Evolutionary conservation across 495 filamentous ascomycete genomes (phyloP).

Genomic region (Lophium mytilinum): DNA sequence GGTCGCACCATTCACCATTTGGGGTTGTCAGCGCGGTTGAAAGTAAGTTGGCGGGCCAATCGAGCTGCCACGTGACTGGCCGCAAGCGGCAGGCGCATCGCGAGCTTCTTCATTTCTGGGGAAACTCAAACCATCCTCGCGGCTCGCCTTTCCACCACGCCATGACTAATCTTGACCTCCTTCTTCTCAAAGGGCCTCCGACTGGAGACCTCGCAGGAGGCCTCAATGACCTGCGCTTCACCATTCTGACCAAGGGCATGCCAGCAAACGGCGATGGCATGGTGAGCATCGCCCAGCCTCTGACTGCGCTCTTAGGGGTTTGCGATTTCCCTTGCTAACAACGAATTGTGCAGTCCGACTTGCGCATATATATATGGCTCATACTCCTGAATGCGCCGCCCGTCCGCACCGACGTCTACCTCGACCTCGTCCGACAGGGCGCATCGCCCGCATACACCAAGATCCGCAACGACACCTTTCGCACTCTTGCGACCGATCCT

Average conservation of each 20-base stretch:
- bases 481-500: conserved; percentile 89
- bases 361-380: conserved; percentile 92
- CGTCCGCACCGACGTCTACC: conserved; percentile 75
- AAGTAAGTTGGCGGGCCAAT: too few species aligned
- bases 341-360: conserved; percentile 58
- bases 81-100: not conserved
- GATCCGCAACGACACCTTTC: conserved; percentile 96
- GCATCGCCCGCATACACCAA: conserved; percentile 92
- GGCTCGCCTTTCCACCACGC: not conserved
- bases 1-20: too few species aligned
- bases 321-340: conserved; percentile 5
- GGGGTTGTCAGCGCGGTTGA: too few species aligned
- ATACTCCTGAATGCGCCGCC: conserved; percentile 81
- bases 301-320: not conserved
- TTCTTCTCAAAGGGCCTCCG: conserved; percentile 59
- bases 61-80: not conserved
- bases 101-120: not conserved
- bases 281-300: conserved; percentile 43
- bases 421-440: conserved; percentile 82
- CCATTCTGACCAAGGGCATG: conserved; percentile 70
- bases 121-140: not conserved
- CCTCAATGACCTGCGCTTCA: conserved; percentile 65
- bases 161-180: conserved; percentile 23
- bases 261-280: conserved; percentile 84
- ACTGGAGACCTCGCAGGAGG: conserved; percentile 56